Conservation (phyloP, 345 rosid genomes). For the Eutrema yunnanense region DNA sequence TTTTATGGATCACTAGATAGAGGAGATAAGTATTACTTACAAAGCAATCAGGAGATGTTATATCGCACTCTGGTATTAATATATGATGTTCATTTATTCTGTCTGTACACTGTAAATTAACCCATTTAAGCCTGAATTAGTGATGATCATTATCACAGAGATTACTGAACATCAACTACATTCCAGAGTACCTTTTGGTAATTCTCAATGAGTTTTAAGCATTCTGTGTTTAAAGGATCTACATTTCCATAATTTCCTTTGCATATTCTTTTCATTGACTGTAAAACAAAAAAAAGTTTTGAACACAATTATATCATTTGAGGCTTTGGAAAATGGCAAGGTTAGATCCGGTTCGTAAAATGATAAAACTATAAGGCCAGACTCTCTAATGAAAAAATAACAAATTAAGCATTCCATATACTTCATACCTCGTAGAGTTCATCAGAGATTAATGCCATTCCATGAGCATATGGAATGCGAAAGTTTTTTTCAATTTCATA, state of each 20-base stretch:
- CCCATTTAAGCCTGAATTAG: neutral
- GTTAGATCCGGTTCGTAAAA: neutral
- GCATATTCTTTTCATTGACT: constrained; percentile 2
- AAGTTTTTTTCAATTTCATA: constrained; percentile 25
- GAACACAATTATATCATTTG: neutral
- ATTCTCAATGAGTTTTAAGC: neutral
- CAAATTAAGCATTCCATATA: neutral
- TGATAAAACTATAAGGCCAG: too few species aligned
- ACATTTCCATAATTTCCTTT: neutral
- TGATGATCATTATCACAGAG: too few species aligned
- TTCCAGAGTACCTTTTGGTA: neutral
- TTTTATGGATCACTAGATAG: neutral
- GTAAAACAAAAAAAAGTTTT: neutral
- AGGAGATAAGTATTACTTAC: constrained; percentile 4
- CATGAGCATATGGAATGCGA: constrained; percentile 32
- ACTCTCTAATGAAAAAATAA: too few species aligned
- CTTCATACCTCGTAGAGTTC: constrained; percentile 39
- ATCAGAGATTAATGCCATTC: constrained; percentile 45
- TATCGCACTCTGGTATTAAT: constrained; percentile 10
- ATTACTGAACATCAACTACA: neutral
- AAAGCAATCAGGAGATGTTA: constrained; percentile 6
- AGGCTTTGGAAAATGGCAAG: neutral
- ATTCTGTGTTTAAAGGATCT: neutral
- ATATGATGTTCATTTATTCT: neutral
- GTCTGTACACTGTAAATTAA: neutral